Evolutionary conservation across 73 alveolate species (phyloP).

Genomic region (Paramecium sonneborni): DNA sequence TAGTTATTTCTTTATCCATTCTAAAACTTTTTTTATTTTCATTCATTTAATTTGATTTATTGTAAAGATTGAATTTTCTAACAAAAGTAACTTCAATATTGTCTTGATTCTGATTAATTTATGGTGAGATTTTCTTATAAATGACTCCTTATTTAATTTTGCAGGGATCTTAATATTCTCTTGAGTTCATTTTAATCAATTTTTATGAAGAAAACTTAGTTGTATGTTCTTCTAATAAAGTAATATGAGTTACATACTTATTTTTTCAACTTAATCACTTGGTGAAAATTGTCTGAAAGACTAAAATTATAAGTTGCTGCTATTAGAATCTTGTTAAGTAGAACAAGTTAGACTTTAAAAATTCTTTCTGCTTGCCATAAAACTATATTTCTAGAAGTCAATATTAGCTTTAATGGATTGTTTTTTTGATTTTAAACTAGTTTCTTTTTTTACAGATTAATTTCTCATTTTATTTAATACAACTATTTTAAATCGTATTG

Average conservation of each 20-base stretch:
- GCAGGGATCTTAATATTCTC: not conserved
- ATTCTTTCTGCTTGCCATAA: not conserved
- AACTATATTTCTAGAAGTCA: not conserved
- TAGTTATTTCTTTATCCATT: not conserved
- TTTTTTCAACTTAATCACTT: not conserved
- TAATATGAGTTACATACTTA: not conserved
- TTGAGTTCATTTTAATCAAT: not conserved
- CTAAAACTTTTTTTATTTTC: not conserved
- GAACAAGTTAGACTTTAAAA: not conserved
- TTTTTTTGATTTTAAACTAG: not conserved
- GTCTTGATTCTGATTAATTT: not conserved
- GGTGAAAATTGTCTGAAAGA: not conserved
- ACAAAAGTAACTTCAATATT: not conserved
- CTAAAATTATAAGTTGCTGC: not conserved
- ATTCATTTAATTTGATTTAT: not conserved
- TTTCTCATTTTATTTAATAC: not conserved
- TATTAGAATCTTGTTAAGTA: not conserved
- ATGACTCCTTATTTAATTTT: not conserved
- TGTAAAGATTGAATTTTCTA: not conserved
- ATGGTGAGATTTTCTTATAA: not conserved
- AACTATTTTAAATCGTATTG: not conserved
- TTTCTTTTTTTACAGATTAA: not conserved
- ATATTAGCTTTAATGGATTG: not conserved
- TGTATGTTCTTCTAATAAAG: not conserved
- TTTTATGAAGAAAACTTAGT: not conserved